Evolutionary conservation across 2,329 filamentous ascomycete genomes (phyloP), one percentile per base, ranked within the genome.

Genomic region (Fusarium ramigenum): DNA sequence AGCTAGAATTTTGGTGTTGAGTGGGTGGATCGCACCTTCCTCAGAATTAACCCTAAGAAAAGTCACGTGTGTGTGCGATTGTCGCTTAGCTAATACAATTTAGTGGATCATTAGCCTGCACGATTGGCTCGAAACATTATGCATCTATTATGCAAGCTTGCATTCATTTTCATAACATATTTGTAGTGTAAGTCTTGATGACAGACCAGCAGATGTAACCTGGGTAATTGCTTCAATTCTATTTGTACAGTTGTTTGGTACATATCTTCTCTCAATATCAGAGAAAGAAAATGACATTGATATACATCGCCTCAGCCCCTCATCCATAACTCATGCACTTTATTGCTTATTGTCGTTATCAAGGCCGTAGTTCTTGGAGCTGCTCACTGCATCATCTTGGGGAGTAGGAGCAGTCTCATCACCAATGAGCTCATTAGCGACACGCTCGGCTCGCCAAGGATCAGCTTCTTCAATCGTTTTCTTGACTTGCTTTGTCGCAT

Each of bases 331-430:
- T 54, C 66, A 60, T 50, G 34, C 43, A 47, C 50, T 66, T 75
- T 64, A 75, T 76, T 66, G 66, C 60, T 69, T 50, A 19, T 53
- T 62, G 46, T 78, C 75, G 37, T 54, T 60, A 52, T 77, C 76
- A 40, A 86, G 72, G 7, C 84, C 83, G 61, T 86, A 86, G 69
- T 69, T 82, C 60, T 74, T 75, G 7, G 79, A 80, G 71, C 80
- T 85, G 65, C 83, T 80, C 30, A 80, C 57, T n/a, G 78, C 62
- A 30, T 74, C 54, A 81, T 94, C 75, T 90, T 93, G 83, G 37
- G 60, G n/a, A 30, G 40, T n/a, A 32, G 40, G 42, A 21, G 57
- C 42, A 23, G 57, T 66, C 10, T 49, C 63, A 7, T 73, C 69
- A 19, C 62, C 69, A 66, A 81, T 50, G 59, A 82, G 74, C 70